A percentile compares a stretch with the other conserved stretches of the same genome.
Conservation (phyloP, 352 stramenopile genomes). For the Pythium aquatile region DNA sequence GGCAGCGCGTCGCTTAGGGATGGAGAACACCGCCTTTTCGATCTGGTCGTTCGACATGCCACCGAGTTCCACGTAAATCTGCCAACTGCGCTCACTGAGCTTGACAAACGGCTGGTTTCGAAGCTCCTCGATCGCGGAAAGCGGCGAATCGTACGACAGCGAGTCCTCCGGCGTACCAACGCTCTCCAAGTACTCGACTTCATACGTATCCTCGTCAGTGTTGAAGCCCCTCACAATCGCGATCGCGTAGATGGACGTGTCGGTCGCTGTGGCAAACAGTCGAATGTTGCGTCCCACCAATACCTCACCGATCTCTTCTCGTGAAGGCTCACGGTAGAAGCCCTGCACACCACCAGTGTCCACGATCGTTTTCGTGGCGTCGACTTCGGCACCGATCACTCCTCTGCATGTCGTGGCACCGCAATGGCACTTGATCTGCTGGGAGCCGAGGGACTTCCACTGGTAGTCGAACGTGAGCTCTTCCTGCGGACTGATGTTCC, state of each 20-base stretch:
- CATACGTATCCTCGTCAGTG: conserved; percentile 41
- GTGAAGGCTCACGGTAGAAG: conserved; percentile 66
- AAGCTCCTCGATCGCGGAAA: conserved; percentile 17
- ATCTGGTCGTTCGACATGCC: conserved; percentile 56
- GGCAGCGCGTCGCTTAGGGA: conserved; percentile 59
- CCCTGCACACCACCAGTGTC: conserved; percentile 43
- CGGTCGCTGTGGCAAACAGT: conserved; percentile 55
- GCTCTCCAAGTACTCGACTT: conserved; percentile 56
- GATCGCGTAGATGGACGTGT: conserved; percentile 53
- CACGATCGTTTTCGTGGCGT: conserved; percentile 28
- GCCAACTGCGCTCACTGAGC: conserved; percentile 46
- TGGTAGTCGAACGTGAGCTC: conserved; percentile 97
- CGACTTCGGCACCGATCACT: conserved; percentile 59
- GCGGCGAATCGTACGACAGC: conserved; percentile 23
- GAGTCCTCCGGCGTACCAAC: conserved; percentile 24
- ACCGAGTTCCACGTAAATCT: conserved; percentile 64
- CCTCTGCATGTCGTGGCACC: conserved; percentile 68
- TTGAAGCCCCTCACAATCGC: conserved; percentile 29
- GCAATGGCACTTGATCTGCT: conserved; percentile 80
- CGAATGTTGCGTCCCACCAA: conserved; percentile 63
- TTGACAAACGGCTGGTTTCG: conserved; percentile 26
- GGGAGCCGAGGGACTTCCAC: conserved; percentile 86
- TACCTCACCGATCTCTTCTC: conserved; percentile 40
- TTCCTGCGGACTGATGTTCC: conserved; percentile 84
- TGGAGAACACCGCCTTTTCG: conserved; percentile 67